phyloP scores from a whole-genome alignment of 129 eudicot species.

The Flaveria trinervia region DNA sequence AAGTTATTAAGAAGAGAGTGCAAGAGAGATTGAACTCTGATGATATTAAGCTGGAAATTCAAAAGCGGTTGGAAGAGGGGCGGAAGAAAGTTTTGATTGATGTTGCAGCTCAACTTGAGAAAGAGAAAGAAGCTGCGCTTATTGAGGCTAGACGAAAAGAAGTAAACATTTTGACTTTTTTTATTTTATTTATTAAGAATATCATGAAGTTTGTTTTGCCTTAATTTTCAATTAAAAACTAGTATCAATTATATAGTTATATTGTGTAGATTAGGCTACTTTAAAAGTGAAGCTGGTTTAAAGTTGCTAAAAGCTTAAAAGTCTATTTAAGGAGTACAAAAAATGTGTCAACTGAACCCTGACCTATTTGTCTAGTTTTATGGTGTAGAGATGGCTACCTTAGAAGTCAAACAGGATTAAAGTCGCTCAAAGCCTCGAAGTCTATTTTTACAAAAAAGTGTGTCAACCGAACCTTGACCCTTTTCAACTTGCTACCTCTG shows the following conservation, averaged over 20 bases:
- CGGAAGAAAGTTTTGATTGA: slow-evolving; percentile 71
- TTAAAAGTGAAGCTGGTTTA: too few species aligned
- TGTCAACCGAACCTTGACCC: not conserved
- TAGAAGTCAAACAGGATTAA: not conserved
- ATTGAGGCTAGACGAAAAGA: slow-evolving; percentile 72
- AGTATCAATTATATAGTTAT: not conserved
- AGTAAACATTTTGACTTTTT: slow-evolving; percentile 41
- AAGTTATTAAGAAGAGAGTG: slow-evolving; percentile 71
- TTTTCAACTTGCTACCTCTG: not conserved
- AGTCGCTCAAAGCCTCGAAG: not conserved
- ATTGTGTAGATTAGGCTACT: not conserved
- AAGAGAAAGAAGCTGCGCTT: slow-evolving; percentile 89
- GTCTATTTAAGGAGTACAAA: not conserved
- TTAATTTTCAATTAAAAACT: not conserved
- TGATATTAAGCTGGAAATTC: slow-evolving; percentile 70
- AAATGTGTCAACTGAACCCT: not conserved
- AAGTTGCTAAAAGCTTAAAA: too few species aligned
- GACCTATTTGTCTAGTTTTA: not conserved
- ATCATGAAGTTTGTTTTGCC: not conserved
- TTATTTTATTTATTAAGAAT: not conserved
- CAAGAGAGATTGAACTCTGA: slow-evolving; percentile 69
- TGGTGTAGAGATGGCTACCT: too few species aligned
- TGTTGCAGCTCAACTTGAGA: slow-evolving; percentile 88
- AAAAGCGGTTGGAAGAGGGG: slow-evolving; percentile 69
- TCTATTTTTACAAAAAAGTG: not conserved